Evolutionary conservation across 2,329 filamentous ascomycete genomes (phyloP).

Genomic region (Leptodontidium sp.): DNA sequence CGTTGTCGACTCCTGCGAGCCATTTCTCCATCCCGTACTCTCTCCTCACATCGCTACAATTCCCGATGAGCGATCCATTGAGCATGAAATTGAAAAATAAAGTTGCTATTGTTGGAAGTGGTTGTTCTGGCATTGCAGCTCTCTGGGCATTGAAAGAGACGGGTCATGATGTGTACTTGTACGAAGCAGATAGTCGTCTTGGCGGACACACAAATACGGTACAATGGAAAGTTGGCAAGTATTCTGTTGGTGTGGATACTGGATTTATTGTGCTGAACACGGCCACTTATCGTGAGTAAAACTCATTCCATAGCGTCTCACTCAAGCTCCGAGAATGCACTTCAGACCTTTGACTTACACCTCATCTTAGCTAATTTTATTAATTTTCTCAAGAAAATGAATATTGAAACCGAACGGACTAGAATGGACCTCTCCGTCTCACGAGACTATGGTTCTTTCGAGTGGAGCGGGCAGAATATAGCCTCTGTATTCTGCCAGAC

Average conservation of each 20-base stretch:
- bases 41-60: neutral
- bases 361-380: conserved; percentile 76
- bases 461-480: conserved; percentile 76
- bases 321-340: too few species aligned
- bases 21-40: too few species aligned
- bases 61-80: neutral
- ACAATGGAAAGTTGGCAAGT: conserved; percentile 54
- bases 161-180: conserved; percentile 80
- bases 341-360: neutral
- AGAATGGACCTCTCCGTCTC: conserved; percentile 83
- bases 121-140: conserved; percentile 76
- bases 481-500: conserved; percentile 74
- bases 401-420: conserved; percentile 68
- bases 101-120: conserved; percentile 62
- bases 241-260: conserved; percentile 71
- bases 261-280: conserved; percentile 81
- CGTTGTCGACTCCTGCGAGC: too few species aligned
- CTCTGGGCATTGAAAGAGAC: conserved; percentile 80
- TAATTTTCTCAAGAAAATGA: conserved; percentile 71
- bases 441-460: conserved; percentile 74
- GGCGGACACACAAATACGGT: conserved; percentile 83
- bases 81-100: neutral
- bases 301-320: conserved; percentile 57
- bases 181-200: conserved; percentile 73
- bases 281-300: conserved; percentile 74